Conservation (phyloP, 805 yeast species). For the Wickerhamia fluorescens region DNA sequence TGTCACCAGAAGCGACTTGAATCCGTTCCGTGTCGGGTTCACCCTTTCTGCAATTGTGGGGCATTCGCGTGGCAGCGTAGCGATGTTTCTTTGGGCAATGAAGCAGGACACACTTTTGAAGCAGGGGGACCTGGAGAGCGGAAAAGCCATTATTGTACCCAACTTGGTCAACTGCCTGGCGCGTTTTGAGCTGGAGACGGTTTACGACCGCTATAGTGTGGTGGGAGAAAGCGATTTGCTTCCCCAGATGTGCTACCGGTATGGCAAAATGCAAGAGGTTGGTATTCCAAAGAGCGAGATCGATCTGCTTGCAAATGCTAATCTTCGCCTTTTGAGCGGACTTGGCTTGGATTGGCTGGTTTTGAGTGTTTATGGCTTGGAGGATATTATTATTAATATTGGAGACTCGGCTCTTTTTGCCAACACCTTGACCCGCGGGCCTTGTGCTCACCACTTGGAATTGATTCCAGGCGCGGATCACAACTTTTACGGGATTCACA, state of each 20-base stretch:
- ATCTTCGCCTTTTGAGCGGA: constrained; percentile 33
- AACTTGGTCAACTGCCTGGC: constrained; percentile 67
- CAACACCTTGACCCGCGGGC: constrained; percentile 50
- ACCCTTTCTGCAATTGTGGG: constrained; percentile 54
- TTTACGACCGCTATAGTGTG: constrained; percentile 34
- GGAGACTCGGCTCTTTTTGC: constrained; percentile 56
- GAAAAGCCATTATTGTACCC: constrained; percentile 44
- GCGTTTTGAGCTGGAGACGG: constrained; percentile 49
- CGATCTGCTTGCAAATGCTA: constrained; percentile 40
- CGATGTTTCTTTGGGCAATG: constrained; percentile 68
- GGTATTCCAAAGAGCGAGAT: constrained; percentile 47
- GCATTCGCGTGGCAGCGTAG: constrained; percentile 77
- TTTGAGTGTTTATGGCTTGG: constrained; percentile 62
- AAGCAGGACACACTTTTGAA: constrained; percentile 31
- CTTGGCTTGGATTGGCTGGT: constrained; percentile 45
- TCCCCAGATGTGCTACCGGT: constrained; percentile 19
- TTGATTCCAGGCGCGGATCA: constrained; percentile 72
- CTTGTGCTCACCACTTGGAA: constrained; percentile 39
- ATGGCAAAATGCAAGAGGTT: constrained; percentile 40
- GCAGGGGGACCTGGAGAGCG: constrained; percentile 14
- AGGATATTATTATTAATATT: constrained; percentile 60
- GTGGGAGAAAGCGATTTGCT: constrained; percentile 10
- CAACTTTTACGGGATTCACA: constrained; percentile 55
- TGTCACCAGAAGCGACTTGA: constrained; percentile 17
- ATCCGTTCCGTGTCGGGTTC: constrained; percentile 36